Base-by-base conservation (phyloP, 148 eudicot genomes). In the Suaeda aralocaspica region DNA sequence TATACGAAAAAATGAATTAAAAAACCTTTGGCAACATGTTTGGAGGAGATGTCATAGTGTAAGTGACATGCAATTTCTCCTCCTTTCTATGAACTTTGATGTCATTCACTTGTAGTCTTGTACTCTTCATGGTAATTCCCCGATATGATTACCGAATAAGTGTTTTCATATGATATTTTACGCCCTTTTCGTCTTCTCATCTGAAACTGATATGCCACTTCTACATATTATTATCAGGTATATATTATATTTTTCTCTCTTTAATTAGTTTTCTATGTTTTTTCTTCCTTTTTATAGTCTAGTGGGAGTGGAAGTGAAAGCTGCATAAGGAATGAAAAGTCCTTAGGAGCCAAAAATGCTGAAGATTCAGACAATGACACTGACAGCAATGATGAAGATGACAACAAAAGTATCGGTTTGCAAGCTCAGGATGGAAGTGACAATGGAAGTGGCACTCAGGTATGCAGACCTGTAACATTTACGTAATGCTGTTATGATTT, bases 21-120 rank as follows among this genome's bases (percentile, higher is more conserved):
- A 84, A 75, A 87, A 79, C 76, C 90, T 89, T 58, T 89, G 96
- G 96, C 96, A 90, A 76, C 96, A 90, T 86, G 87, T 90, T 64
- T 90, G 96, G 96, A 87, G 96, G 80, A 87, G 81, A 78, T 85
- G 93, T 72, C 88, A 84, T 74, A 86, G 84, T 79, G 93, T 88
- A 78, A 88, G 90, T 82, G 67, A 12, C 70, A 52, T 12, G 31
- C 45, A 33, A 41, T 49, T 56, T 59, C 52, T 69, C 68, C 21
- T 53, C 52, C 56, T 66, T 24, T 34, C 0, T 69, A 25, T 69
- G 21, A n/a, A 61, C 13, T 59, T 26, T 3, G 22, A 45, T 26
- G n/a, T n/a, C n/a, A n/a, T 36, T 36, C 5, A 36, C 41, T 36
- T 36, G 41, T 36, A 36, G 8, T 3, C 41, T 3, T 36, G 8